Evolutionary conservation across 768 basidiomycete genomes (phyloP).

Genomic region (Auricularia heimuer): DNA sequence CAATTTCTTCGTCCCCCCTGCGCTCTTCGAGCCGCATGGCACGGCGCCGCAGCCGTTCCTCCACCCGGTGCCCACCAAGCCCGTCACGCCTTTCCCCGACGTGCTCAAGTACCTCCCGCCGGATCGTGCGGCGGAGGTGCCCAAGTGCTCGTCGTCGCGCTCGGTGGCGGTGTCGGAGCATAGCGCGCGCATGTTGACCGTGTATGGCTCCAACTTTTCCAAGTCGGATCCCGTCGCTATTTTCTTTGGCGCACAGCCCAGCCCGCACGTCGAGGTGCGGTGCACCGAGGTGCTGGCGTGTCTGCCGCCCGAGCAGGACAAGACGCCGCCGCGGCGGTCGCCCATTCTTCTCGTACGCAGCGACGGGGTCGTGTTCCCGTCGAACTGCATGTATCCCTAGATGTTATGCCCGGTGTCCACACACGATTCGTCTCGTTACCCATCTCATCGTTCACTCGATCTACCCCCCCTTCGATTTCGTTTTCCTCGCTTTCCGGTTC

Average conservation of each 20-base stretch:
- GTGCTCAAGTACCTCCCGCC: conserved; percentile 89
- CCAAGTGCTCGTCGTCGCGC: conserved; percentile 61
- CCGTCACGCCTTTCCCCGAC: conserved; percentile 76
- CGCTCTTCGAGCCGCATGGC: conserved; percentile 65
- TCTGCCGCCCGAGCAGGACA: conserved; percentile 60
- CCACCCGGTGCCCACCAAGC: conserved; percentile 72
- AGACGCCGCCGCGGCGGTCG: conserved; percentile 46
- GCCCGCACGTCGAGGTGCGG: conserved; percentile 78
- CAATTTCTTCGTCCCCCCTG: conserved; percentile 86
- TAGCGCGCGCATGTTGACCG: conserved; percentile 72
- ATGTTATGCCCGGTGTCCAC: not conserved
- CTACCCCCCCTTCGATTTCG: not conserved
- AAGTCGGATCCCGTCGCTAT: conserved; percentile 73
- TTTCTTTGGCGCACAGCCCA: conserved; percentile 81
- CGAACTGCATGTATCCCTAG: conserved; percentile 72
- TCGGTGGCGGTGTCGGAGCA: conserved; percentile 43
- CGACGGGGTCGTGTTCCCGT: conserved; percentile 84
- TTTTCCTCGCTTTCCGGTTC: conserved; percentile 10
- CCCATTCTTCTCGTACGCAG: conserved; percentile 74
- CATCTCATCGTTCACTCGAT: not conserved
- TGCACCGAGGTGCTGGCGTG: conserved; percentile 81
- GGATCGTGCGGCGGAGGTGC: conserved; percentile 75
- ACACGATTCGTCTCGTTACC: not conserved
- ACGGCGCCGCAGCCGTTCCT: conserved; percentile 40
- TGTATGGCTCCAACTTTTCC: conserved; percentile 84